A percentile compares a stretch with the other conserved stretches of the same genome.
phyloP scores from a whole-genome alignment of 1,284 basidiomycete species.

The Lentinula novae-zelandiae region DNA sequence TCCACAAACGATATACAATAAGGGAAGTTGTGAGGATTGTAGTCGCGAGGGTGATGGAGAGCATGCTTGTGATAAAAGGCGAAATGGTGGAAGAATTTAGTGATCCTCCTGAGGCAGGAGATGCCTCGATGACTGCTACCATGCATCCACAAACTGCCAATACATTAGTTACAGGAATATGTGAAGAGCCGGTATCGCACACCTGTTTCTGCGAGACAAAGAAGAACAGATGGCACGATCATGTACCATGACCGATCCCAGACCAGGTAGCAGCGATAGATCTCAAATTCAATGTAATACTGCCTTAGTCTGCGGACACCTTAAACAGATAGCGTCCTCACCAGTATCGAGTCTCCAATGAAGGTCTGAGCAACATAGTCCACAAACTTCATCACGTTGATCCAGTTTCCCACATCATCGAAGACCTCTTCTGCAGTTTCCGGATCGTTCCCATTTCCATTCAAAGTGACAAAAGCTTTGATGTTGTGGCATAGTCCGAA shows the following conservation, averaged over 20 bases:
- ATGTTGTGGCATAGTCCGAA: conserved; percentile 36
- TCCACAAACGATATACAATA: conserved; percentile 35
- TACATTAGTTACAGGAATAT: conserved; percentile 9
- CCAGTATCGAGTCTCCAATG: conserved; percentile 35
- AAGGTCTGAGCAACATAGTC: conserved; percentile 34
- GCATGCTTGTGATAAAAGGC: conserved; percentile 34
- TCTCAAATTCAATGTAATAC: conserved; percentile 16
- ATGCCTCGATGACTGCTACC: not conserved
- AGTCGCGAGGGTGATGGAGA: conserved; percentile 31
- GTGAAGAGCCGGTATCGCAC: conserved; percentile 11
- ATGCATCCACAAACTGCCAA: not conserved
- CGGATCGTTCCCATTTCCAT: conserved; percentile 3
- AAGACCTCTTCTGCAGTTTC: conserved; percentile 29
- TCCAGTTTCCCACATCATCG: conserved; percentile 29
- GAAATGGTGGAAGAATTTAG: not conserved
- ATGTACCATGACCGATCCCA: conserved; percentile 29
- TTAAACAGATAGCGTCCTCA: conserved; percentile 15
- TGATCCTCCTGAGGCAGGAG: not conserved
- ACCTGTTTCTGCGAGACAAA: conserved; percentile 32
- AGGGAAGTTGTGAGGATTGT: conserved; percentile 33
- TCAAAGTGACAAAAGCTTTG: conserved; percentile 30
- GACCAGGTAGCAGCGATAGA: conserved; percentile 34
- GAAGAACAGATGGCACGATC: conserved; percentile 22
- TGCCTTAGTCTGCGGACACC: not conserved
- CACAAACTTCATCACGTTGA: conserved; percentile 34